Evolutionary conservation across 495 filamentous ascomycete species (phyloP), one percentile per base, ranked within the genome.

Genomic region (Clavariopsis aquatica): DNA sequence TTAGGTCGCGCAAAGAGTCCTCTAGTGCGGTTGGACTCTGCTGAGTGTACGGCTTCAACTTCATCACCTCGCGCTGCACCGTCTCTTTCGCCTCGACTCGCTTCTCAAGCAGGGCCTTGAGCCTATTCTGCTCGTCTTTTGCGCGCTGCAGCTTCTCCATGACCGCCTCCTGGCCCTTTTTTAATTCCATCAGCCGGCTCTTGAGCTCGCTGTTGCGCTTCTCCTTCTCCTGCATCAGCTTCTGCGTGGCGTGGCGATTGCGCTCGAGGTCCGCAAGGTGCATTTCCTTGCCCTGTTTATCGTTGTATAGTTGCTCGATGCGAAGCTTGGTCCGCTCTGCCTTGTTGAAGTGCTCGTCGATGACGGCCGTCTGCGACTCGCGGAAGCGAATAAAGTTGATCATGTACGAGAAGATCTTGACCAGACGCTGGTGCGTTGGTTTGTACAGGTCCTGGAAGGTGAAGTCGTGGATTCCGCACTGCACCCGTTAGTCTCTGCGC

Each of bases 301-400:
- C 91, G 8, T 80, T 76, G 60, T 89, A 90, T 12, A 97, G 82
- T n/a, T 85, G 81, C 76, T 96, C 92, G 71, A 98, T 96, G 64
- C 86, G 85, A 57, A 85, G 78, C 76, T 96, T 96, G 0, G 89
- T 91, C 62, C 81, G 84, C 74, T 98, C 92, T 19, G 89, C 82
- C 68, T 89, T 90, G 79, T 95, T 92, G 78, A 92, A 93, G 75
- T 98, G 90, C 72, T 93, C 88, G 68, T 94, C 91, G 51, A 97
- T 96, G 1, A 91, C 83, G 15, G 79, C 76, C 7, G 89, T 90
- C 77, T 96, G 92, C 58, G 86, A 90, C 78, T 96, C 93, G 64
- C 95, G 89, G 77, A 97, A 98, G 52, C 94, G 85, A 53, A 96
- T 92, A 76, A 98, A 98, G 77, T 98, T 98, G 77, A 98, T 98